phyloP scores from a whole-genome alignment of 352 stramenopile genomes.

The Pythium plurisporium region DNA sequence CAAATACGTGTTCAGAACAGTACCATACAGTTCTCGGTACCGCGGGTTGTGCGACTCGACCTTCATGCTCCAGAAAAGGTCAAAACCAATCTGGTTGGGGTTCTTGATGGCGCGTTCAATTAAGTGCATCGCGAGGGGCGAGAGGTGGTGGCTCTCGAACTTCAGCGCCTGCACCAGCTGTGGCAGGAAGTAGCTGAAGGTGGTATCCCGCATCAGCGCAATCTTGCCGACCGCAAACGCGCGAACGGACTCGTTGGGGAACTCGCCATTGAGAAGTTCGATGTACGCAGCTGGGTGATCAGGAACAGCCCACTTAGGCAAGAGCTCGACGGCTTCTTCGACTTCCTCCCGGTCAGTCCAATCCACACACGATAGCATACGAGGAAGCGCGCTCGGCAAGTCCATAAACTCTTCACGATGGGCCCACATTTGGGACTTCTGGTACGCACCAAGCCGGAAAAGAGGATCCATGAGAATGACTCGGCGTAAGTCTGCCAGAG shows the following conservation, averaged over 20 bases:
- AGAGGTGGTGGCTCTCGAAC: constrained; percentile 85
- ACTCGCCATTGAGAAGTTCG: constrained; percentile 77
- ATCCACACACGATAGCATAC: constrained; percentile 75
- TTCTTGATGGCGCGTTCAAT: constrained; percentile 89
- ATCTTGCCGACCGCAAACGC: constrained; percentile 76
- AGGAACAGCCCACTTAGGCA: constrained; percentile 62
- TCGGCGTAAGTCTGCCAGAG: constrained; percentile 62
- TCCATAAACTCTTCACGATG: constrained; percentile 80
- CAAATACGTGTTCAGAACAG: constrained; percentile 77
- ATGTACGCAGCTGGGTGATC: constrained; percentile 81
- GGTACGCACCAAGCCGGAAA: constrained; percentile 74
- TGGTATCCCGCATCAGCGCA: constrained; percentile 79
- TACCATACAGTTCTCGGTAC: constrained; percentile 75
- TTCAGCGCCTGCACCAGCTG: constrained; percentile 89
- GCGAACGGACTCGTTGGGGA: constrained; percentile 67
- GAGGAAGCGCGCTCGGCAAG: constrained; percentile 63
- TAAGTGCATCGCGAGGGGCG: constrained; percentile 63
- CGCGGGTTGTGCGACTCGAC: constrained; percentile 82
- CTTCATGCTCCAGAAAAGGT: constrained; percentile 89
- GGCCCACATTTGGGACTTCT: constrained; percentile 80
- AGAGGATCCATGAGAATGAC: constrained; percentile 80
- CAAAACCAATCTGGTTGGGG: constrained; percentile 84
- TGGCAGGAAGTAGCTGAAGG: constrained; percentile 84
- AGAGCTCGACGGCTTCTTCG: constrained; percentile 61
- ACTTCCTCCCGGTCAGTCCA: constrained; percentile 72